Base-by-base conservation (phyloP, 2,329 filamentous ascomycete species). In the Curvularia verruculosa region DNA sequence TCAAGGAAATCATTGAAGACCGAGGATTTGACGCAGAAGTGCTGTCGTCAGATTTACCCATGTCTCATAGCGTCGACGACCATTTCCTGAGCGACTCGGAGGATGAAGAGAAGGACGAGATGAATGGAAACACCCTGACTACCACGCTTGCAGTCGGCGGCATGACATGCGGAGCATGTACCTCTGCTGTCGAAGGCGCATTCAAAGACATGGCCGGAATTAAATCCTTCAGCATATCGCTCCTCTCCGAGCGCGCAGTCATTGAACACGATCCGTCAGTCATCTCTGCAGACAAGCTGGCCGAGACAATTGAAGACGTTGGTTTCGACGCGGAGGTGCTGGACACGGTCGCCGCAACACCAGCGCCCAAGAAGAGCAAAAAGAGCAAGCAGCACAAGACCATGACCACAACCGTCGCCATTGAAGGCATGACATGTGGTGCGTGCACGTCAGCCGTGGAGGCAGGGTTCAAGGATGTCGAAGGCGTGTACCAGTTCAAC, bases 391-490 rank as follows among this genome's bases (percentile, higher is more conserved):
- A 60, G 78, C 79, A 49, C 69, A 85, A 60, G 55, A 78, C 73
- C 29, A 82, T 88, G 54, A 91, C 87, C 0, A 97, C 93, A 0
- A 98, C 93, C 0, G 84, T 99, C 18, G 87, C 90, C 4, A 91
- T 99, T 52, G 91, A 95, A 65, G 95, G 95, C 49, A 99, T 99
- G 95, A 99, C 95, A 1, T 98, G 95, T 73, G 94, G 94, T 21
- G 92, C 95, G 40, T 99, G 95, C 77, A 98, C 95, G 0, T 94
- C 94, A 1, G 92, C 94, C 5, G 87, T 98, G 1, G 91, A 97
- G 70, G 84, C 86, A 49, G 92, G 90, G 3, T 95, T 99, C 77
- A 85, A 87, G 64, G 85, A 84, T 61, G 78, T 94, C 1, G 86
- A 90, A 9, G 95, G 95, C 21, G 77, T 98, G 15, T 73, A 92